Evolutionary conservation across 1,284 basidiomycete species (phyloP).

Genomic region (Cryptococcus jaspeensis): DNA sequence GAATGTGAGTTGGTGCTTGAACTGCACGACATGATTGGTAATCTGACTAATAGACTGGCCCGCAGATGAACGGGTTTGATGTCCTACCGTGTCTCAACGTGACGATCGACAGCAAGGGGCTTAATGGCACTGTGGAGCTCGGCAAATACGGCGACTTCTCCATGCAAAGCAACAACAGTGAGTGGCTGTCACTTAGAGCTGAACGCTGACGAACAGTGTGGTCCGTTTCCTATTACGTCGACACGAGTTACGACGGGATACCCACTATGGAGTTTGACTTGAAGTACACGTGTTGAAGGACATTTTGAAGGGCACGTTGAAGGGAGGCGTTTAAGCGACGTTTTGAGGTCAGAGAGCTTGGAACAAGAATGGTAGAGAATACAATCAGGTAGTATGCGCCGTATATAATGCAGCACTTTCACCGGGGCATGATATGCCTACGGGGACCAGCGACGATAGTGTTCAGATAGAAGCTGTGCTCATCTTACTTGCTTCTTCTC

Average conservation of each 20-base stretch:
- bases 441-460: too few species aligned
- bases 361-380: too few species aligned
- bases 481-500: too few species aligned
- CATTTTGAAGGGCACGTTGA: too few species aligned
- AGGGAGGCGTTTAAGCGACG: too few species aligned
- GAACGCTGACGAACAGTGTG: conserved; percentile 5
- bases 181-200: not conserved
- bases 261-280: conserved; percentile 17
- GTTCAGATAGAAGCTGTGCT: too few species aligned
- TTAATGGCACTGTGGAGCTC: conserved; percentile 13
- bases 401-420: too few species aligned
- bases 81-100: conserved; percentile 18
- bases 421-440: too few species aligned
- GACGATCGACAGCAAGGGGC: conserved; percentile 8
- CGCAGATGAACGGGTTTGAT: conserved; percentile 16
- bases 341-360: too few species aligned
- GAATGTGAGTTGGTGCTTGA: conserved; percentile 4
- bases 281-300: conserved; percentile 16
- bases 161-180: conserved; percentile 16
- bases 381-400: too few species aligned
- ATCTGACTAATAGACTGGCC: too few species aligned
- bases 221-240: conserved; percentile 14
- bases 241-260: conserved; percentile 6
- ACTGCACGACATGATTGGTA: not conserved
- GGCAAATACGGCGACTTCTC: conserved; percentile 15